phyloP scores from a whole-genome alignment of 129 eudicot species.

The Tanacetum coccineum region DNA sequence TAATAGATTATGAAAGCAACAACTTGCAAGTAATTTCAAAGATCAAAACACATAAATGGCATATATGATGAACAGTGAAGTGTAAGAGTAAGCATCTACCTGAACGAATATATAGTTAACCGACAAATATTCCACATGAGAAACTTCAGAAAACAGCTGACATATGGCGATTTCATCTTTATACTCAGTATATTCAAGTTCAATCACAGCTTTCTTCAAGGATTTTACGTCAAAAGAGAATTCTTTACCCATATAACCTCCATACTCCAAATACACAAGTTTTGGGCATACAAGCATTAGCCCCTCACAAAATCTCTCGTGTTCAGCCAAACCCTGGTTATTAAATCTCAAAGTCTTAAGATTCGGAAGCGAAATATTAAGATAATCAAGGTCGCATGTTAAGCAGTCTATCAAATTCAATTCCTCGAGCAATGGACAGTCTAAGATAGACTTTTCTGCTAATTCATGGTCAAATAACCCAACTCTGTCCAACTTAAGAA shows the following conservation, averaged over 20 bases:
- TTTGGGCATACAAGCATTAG: background rate
- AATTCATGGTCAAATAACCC: background rate
- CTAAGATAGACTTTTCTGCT: background rate
- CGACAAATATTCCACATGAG: constrained; percentile 3
- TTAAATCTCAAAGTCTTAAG: constrained; percentile 5
- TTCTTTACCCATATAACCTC: background rate
- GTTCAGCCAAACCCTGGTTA: background rate
- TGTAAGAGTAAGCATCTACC: background rate
- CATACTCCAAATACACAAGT: constrained; percentile 4
- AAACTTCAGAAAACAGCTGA: background rate
- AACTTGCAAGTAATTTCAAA: too few relatives aligned
- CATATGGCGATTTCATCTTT: background rate
- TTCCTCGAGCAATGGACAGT: background rate
- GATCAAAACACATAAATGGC: background rate
- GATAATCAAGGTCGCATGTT: background rate
- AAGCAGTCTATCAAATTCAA: background rate
- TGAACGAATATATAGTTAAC: background rate
- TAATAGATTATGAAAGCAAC: too few relatives aligned
- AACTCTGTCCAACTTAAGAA: background rate
- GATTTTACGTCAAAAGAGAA: background rate
- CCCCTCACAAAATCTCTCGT: background rate
- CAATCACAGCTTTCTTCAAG: constrained; percentile 5
- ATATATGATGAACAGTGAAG: background rate
- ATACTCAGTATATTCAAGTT: too few relatives aligned
- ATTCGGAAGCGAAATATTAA: background rate